These are phyloP conservation scores for Lonicera japonica DNA, from an alignment of 129 eudicot genomes.

Conservation along the genomic window DNA sequence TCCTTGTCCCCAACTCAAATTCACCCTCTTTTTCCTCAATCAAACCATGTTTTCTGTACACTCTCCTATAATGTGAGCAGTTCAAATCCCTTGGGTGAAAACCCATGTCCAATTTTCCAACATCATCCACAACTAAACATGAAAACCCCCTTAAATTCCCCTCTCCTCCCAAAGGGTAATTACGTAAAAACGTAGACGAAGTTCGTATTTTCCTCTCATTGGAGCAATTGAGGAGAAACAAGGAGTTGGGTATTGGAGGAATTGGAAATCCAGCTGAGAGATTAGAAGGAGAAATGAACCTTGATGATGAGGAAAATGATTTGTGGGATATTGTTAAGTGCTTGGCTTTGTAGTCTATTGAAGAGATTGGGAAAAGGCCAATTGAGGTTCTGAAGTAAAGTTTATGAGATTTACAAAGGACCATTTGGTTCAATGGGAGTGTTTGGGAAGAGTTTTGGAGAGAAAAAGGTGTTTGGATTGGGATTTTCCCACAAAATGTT, in stretches of 20 bases:
- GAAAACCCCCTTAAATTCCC: slow-evolving; percentile 1
- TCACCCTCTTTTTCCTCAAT: neutral
- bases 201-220: neutral
- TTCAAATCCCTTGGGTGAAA: slow-evolving; percentile 28
- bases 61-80: slow-evolving; percentile 24
- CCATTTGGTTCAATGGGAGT: slow-evolving; percentile 10
- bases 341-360: slow-evolving; percentile 26
- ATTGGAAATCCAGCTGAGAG: slow-evolving; percentile 29
- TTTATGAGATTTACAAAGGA: slow-evolving; percentile 33
- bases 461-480: slow-evolving; percentile 8
- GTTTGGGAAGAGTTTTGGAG: slow-evolving; percentile 8
- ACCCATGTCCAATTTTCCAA: slow-evolving; percentile 2
- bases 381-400: slow-evolving; percentile 34
- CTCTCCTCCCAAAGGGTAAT: neutral
- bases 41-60: slow-evolving; percentile 7
- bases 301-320: slow-evolving; percentile 13
- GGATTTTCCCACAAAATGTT: slow-evolving; percentile 16
- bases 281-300: slow-evolving; percentile 12
- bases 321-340: slow-evolving; percentile 23
- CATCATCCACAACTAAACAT: slow-evolving; percentile 27
- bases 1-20: slow-evolving; percentile 28
- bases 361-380: slow-evolving; percentile 34
- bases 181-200: neutral
- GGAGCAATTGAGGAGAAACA: slow-evolving; percentile 29
- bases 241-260: slow-evolving; percentile 26